Evolutionary conservation across 192 early-diverging fungal genomes (phyloP), one percentile per base, ranked within the genome.

Genomic region (Oehlia diaphana): DNA sequence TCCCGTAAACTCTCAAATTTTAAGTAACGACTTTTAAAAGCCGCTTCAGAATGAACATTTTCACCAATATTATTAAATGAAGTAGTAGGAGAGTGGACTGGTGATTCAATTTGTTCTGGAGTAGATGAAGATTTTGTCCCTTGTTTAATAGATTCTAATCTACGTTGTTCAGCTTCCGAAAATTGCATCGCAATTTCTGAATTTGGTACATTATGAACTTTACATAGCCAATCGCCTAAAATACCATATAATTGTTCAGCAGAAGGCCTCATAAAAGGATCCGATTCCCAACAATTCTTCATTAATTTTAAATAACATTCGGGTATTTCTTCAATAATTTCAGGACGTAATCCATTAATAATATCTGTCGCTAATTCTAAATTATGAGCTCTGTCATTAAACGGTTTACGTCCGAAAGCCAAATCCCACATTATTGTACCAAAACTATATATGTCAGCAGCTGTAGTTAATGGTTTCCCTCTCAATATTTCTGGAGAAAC

Each of bases 391-490:
- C 49, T 28, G 19, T 71, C 67, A 1, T 12, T 9, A 62, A 84
- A 84, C 19, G 85, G 85, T 35, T 78, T 80, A 23, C 81, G 44
- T 58, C 81, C 81, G 9, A 78, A 81, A 13, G 83, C 76, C 28
- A 86, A 49, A 21, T 86, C 85, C 82, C 82, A 86, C 85, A 86
- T 86, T 67, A 86, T 84, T 33, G 82, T 82, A 14, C 83, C 85
- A 23, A 84, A 75, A 80, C 81, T 83, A 79, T 84, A 86, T 7
- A 86, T 69, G 35, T 86, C 85, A 3, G 78, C 77, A 69, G 79
- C 82, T 23, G 63, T 74, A 10, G 82, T 80, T 71, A 81, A 84
- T 2, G 79, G 78, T 19, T 76, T 31, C 42, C 77, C 77, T 26
- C 68, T 76, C 28, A 86, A 65, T 28, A 81, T 63, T 72, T 86